Conservation (phyloP, 164 flowering plant species). For the Macadamia integrifolia region DNA sequence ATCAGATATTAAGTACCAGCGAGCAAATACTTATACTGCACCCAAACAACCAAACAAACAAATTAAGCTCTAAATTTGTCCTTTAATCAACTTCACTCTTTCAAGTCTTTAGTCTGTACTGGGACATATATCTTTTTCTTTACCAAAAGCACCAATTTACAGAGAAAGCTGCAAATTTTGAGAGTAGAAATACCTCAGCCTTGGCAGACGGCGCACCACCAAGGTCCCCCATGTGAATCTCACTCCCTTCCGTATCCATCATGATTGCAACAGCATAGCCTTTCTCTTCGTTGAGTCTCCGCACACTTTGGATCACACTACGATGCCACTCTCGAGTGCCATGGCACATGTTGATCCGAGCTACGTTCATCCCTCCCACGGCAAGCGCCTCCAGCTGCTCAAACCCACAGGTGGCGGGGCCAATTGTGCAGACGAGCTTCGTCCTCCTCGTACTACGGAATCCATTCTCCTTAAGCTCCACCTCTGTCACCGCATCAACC, state of each 20-base stretch:
- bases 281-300: conserved; percentile 79
- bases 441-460: conserved; percentile 36
- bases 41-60: too few species aligned
- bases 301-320: conserved; percentile 54
- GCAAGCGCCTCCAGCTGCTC: conserved; percentile 89
- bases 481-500: conserved; percentile 32
- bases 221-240: conserved; percentile 96
- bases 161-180: not conserved
- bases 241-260: conserved; percentile 99
- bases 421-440: conserved; percentile 30
- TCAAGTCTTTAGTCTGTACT: too few species aligned
- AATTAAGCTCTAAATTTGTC: too few species aligned
- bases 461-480: conserved; percentile 34
- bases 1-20: too few species aligned
- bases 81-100: too few species aligned
- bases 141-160: too few species aligned
- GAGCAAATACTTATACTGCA: too few species aligned
- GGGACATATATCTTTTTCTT: too few species aligned
- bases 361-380: conserved; percentile 94
- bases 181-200: conserved; percentile 61
- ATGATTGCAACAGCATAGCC: conserved; percentile 90
- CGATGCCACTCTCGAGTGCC: conserved; percentile 89
- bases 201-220: conserved; percentile 64
- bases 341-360: conserved; percentile 90
- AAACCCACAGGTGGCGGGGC: conserved; percentile 55